Conservation (phyloP, 2,329 filamentous ascomycete species). For the Alternaria consortialis region DNA sequence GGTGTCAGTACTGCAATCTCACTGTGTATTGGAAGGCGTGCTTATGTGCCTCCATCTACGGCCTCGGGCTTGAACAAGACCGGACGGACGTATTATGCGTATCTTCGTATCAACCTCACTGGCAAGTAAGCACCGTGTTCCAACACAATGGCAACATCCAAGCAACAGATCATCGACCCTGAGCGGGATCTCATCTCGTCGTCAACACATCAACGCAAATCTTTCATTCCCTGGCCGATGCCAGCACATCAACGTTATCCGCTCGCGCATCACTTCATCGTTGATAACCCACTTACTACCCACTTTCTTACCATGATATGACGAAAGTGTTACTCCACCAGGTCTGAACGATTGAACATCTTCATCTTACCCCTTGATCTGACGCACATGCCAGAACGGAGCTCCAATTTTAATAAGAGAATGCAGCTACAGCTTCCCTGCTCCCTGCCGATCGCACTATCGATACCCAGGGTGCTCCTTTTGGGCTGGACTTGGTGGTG, state of each 20-base stretch:
- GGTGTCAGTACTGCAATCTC: background rate
- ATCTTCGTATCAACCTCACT: background rate
- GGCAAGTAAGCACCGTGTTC: background rate
- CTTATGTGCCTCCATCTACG: background rate
- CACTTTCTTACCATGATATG: background rate
- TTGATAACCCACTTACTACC: background rate
- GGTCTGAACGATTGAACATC: slow-evolving; percentile 14
- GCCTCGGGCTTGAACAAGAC: background rate
- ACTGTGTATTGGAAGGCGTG: background rate
- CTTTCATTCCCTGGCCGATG: background rate
- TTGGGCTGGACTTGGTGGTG: background rate
- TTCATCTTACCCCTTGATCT: slow-evolving; percentile 13
- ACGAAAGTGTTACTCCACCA: background rate
- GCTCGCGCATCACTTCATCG: background rate
- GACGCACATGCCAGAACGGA: slow-evolving; percentile 9
- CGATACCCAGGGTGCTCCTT: slow-evolving; percentile 10
- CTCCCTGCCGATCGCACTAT: slow-evolving; percentile 35
- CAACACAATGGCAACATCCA: background rate
- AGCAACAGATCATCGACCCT: slow-evolving; percentile 2
- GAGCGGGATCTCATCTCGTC: slow-evolving; percentile 1
- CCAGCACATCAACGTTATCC: slow-evolving; percentile 1
- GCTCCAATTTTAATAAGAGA: slow-evolving; percentile 1
- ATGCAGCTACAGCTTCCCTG: slow-evolving; percentile 9
- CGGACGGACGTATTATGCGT: background rate
- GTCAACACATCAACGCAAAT: slow-evolving; percentile 1